Percentiles rank a stretch among this genome's conserved stretches.
phyloP scores from a whole-genome alignment of 2,329 filamentous ascomycete species.

The Alternaria tenuissima region DNA sequence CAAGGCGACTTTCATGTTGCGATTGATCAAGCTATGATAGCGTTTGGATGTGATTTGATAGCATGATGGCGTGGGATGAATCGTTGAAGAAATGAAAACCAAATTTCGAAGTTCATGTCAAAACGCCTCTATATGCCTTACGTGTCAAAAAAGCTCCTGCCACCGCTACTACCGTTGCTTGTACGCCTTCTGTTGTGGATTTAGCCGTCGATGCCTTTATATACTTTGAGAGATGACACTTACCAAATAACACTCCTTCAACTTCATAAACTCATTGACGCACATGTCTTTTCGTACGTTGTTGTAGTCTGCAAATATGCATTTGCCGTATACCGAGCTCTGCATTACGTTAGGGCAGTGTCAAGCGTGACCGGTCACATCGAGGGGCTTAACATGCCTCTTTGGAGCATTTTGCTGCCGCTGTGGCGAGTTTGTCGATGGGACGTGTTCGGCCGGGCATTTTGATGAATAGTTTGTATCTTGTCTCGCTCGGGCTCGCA shows the following conservation, averaged over 20 bases:
- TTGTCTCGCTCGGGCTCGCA: not conserved
- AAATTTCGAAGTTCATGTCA: not conserved
- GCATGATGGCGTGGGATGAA: slow-evolving; percentile 7
- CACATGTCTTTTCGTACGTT: slow-evolving; percentile 92
- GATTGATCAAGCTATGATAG: slow-evolving; percentile 73
- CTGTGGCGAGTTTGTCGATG: slow-evolving; percentile 73
- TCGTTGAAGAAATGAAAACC: slow-evolving; percentile 25
- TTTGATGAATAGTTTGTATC: not conserved
- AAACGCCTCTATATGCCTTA: not conserved
- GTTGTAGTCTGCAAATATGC: slow-evolving; percentile 89
- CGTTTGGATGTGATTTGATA: not conserved
- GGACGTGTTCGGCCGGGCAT: slow-evolving; percentile 62
- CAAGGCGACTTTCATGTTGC: slow-evolving; percentile 79
- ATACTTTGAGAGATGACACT: slow-evolving; percentile 31
- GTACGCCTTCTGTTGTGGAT: slow-evolving; percentile 32
- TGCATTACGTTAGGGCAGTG: slow-evolving; percentile 48
- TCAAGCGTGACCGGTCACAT: slow-evolving; percentile 2
- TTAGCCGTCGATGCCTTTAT: slow-evolving; percentile 1
- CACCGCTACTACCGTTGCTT: slow-evolving; percentile 37
- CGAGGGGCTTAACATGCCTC: slow-evolving; percentile 60
- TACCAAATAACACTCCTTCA: slow-evolving; percentile 91
- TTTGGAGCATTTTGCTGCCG: slow-evolving; percentile 69
- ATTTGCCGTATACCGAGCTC: slow-evolving; percentile 89
- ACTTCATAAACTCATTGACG: slow-evolving; percentile 78
- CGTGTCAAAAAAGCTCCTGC: not conserved